Evolutionary conservation across 441 rosid genomes (phyloP).

Genomic region (Corymbia calophylla): DNA sequence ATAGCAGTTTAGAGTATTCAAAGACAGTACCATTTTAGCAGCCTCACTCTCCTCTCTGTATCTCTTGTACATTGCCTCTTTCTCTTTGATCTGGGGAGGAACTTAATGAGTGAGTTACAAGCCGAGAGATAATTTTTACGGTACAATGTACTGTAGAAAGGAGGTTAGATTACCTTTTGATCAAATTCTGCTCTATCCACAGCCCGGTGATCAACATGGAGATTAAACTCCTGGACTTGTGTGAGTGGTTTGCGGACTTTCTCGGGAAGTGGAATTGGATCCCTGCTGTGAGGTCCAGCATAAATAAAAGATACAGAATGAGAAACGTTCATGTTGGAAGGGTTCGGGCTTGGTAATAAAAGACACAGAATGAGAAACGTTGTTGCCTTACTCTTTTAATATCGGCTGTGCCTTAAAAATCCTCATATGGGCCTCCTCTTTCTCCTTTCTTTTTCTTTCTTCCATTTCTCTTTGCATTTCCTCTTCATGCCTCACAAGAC

Average conservation of each 20-base stretch:
- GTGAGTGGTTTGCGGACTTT: constrained; percentile 84
- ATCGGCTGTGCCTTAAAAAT: constrained; percentile 77
- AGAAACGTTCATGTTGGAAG: neutral
- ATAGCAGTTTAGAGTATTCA: neutral
- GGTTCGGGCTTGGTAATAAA: neutral
- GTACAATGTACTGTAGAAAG: neutral
- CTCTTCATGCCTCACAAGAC: constrained; percentile 83
- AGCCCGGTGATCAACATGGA: constrained; percentile 64
- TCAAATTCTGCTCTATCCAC: constrained; percentile 88
- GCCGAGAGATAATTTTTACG: neutral
- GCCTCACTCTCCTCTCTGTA: constrained; percentile 90
- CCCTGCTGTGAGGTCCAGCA: constrained; percentile 32
- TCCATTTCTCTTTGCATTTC: constrained; percentile 81
- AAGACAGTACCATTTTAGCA: constrained; percentile 55
- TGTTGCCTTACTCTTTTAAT: constrained; percentile 59
- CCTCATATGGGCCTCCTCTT: constrained; percentile 71
- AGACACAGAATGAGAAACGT: neutral
- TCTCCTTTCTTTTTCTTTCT: constrained; percentile 63
- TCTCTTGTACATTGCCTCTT: constrained; percentile 78
- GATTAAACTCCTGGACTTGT: constrained; percentile 67
- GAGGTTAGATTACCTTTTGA: constrained; percentile 47
- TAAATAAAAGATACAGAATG: neutral
- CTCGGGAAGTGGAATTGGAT: constrained; percentile 86
- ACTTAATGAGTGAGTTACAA: neutral
- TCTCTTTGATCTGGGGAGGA: constrained; percentile 71